Percentiles rank a stretch among this genome's conserved stretches.
Conservation (phyloP, 1,284 basidiomycete species). For the Malassezia sp. region DNA sequence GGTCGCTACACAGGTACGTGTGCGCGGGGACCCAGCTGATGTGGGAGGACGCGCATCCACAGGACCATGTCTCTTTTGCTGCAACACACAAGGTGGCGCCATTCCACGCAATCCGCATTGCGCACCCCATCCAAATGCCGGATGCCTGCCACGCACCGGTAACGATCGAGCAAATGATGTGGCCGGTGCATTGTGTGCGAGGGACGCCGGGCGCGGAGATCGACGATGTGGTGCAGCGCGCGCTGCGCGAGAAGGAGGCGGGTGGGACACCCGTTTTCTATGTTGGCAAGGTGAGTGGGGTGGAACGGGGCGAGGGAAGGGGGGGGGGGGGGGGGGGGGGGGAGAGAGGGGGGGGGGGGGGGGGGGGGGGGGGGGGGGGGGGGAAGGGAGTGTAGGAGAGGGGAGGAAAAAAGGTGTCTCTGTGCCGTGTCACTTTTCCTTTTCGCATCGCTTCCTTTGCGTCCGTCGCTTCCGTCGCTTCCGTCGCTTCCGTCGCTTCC, state of each 20-base stretch:
- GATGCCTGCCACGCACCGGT: slow-evolving; percentile 41
- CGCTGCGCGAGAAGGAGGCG: slow-evolving; percentile 26
- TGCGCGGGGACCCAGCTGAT: neutral
- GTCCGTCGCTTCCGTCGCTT: too few relatives aligned
- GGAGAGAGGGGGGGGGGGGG: too few relatives aligned
- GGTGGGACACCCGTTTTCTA: slow-evolving; percentile 8
- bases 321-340: too few relatives aligned
- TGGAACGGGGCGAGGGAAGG: too few relatives aligned
- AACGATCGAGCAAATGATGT: slow-evolving; percentile 52
- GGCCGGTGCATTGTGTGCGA: slow-evolving; percentile 57
- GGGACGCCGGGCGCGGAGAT: slow-evolving; percentile 49
- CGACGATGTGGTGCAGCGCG: slow-evolving; percentile 46
- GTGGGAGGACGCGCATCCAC: slow-evolving; percentile 52
- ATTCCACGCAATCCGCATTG: slow-evolving; percentile 49
- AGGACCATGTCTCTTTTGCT: slow-evolving; percentile 57
- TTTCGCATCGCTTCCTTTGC: too few relatives aligned
- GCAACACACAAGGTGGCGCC: slow-evolving; percentile 50
- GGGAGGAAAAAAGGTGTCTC: too few relatives aligned
- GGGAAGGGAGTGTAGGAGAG: too few relatives aligned
- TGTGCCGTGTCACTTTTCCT: slow-evolving; percentile 1
- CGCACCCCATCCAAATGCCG: slow-evolving; percentile 33
- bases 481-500: too few relatives aligned
- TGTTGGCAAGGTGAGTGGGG: slow-evolving; percentile 14
- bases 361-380: too few relatives aligned
- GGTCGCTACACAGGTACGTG: slow-evolving; percentile 28